A percentile compares a stretch with the other conserved stretches of the same genome.
These are phyloP conservation scores for Termitomyces heimii DNA, from an alignment of 768 basidiomycete genomes.

Conservation along the genomic window DNA sequence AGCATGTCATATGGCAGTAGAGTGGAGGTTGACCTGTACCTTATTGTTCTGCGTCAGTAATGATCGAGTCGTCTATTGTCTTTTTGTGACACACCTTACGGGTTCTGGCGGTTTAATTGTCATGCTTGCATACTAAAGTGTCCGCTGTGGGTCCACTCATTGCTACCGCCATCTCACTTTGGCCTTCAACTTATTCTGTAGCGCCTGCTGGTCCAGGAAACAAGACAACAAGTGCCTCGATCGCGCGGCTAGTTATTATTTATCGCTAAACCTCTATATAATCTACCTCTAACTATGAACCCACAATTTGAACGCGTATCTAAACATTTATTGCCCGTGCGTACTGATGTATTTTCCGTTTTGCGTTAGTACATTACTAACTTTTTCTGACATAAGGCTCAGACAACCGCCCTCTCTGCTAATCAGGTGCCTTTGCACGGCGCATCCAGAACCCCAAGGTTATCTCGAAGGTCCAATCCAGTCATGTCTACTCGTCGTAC, in stretches of 20 bases:
- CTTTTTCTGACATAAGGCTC: not conserved
- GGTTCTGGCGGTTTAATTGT: not conserved
- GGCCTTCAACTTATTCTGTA: not conserved
- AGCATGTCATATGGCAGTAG: not conserved
- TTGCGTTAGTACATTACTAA: not conserved
- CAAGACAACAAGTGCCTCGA: not conserved
- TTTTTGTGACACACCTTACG: not conserved
- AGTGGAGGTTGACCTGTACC: not conserved
- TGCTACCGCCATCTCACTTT: not conserved
- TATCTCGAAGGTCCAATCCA: not conserved
- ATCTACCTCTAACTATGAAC: not conserved
- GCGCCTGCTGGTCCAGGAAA: constrained; percentile 1
- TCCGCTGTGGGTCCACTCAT: not conserved
- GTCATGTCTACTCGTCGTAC: not conserved
- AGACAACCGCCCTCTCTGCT: not conserved
- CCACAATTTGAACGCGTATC: not conserved
- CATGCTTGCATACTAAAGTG: not conserved
- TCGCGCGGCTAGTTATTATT: not conserved
- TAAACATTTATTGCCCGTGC: not conserved
- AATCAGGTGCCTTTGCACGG: constrained; percentile 5
- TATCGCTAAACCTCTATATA: not conserved
- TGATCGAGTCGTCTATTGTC: not conserved
- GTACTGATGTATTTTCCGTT: not conserved
- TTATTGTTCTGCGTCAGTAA: not conserved
- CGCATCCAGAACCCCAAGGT: not conserved